Evolutionary conservation across 2,329 filamentous ascomycete species (phyloP).

Genomic region (Harringtonia lauricola): DNA sequence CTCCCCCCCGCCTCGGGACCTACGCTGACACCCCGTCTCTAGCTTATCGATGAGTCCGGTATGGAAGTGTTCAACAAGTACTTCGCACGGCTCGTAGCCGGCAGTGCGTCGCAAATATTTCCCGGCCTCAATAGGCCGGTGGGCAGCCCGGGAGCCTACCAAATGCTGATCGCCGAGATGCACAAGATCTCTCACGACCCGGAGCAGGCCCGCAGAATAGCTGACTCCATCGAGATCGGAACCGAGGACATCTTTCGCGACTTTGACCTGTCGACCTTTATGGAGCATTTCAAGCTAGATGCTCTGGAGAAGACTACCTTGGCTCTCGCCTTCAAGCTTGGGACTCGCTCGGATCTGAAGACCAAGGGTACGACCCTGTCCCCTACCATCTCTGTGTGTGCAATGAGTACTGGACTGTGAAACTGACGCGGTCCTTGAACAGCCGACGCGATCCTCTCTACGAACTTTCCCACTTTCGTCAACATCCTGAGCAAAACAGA

Average conservation of each 20-base stretch:
- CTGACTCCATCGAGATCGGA: conserved; percentile 80
- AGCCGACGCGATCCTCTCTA: conserved; percentile 86
- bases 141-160: conserved; percentile 72
- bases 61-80: conserved; percentile 99
- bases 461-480: conserved; percentile 67
- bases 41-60: conserved; percentile 95
- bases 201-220: conserved; percentile 80
- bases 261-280: conserved; percentile 90
- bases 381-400: too few relatives aligned
- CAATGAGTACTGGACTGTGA: too few relatives aligned
- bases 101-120: conserved; percentile 88
- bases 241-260: conserved; percentile 92
- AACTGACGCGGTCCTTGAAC: conserved; percentile 22
- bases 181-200: conserved; percentile 71
- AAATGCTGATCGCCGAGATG: conserved; percentile 73
- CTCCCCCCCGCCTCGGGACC: not conserved
- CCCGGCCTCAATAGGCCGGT: conserved; percentile 62
- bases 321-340: conserved; percentile 77
- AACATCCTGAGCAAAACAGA: conserved; percentile 60
- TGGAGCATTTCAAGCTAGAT: conserved; percentile 93
- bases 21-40: not conserved
- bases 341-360: conserved; percentile 70
- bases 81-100: conserved; percentile 82
- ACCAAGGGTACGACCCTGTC: too few relatives aligned
- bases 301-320: conserved; percentile 78